Evolutionary conservation across 2,329 filamentous ascomycete species (phyloP), one percentile per base, ranked within the genome.

Genomic region (Cladosporium sp.): DNA sequence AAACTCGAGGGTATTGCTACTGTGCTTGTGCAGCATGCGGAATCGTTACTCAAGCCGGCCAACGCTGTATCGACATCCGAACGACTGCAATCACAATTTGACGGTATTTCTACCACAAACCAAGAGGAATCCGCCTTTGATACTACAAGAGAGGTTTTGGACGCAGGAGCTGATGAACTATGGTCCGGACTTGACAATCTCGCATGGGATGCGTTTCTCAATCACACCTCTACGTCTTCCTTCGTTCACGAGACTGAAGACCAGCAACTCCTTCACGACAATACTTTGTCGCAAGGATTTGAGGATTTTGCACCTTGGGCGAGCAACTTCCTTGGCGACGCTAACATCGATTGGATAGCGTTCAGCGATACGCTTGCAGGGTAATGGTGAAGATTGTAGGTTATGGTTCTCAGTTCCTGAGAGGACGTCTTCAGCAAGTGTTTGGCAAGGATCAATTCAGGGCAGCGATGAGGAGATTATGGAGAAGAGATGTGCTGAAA

Each of bases 1-100:
- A 59, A 58, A 41, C 45, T 62, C 16, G 49, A 58, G 31, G 14
- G 45, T 16, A 54, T 61, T 42, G 56, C 60, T 9, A 16, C 18
- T 10, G 37, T 45, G 1, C 49, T 60, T 10, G 43, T 61, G 9
- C 42, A 54, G 42, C 58, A 59, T 46, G 57, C 59, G 7, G 50
- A 49, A 16, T 58, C 54, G 3, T 9, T 60, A 18, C 42, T 54
- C 14, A 16, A 49, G 10, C 9, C 14, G 34, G 19, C n/a, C 8
- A 5, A 18, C 3, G 46, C 11, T 22, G 34, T 32, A 34, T 34
- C 13, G 9, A 34, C 33, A 9, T 34, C 16, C 16, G 16, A 18
- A 18, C 16, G 16, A 18, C 16, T 18, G 16, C 16, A 18, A 18
- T 2, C 16, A 18, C 16, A 18, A 18, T 18, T 18, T 18, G 16